Evolutionary conservation across 2,329 filamentous ascomycete species (phyloP).

Genomic region (Monosporascus sp.): DNA sequence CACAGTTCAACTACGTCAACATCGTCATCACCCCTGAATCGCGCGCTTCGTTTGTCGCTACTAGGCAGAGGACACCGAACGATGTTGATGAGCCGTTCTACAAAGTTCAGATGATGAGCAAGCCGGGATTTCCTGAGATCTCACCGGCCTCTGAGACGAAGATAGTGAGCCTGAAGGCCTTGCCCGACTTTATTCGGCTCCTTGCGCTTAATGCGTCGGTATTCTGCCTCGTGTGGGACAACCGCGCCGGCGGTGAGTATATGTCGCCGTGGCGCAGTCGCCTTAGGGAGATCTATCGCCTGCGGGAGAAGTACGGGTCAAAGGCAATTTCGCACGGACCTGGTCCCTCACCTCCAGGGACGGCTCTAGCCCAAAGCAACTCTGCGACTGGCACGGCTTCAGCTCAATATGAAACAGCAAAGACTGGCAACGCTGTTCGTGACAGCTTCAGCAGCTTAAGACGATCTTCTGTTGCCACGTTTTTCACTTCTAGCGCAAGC

Average conservation of each 20-base stretch:
- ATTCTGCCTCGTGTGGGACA: constrained; percentile 86
- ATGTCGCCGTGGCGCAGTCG: constrained; percentile 86
- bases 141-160: constrained; percentile 87
- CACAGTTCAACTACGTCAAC: constrained; percentile 93
- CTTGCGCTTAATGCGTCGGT: constrained; percentile 90
- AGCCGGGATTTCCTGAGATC: constrained; percentile 83
- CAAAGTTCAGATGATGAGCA: constrained; percentile 82
- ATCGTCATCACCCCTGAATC: constrained; percentile 92
- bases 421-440: constrained; percentile 45
- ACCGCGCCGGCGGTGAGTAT: constrained; percentile 71
- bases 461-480: constrained; percentile 60
- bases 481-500: constrained; percentile 49
- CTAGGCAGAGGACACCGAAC: constrained; percentile 28
- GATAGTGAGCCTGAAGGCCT: constrained; percentile 74
- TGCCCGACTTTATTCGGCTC: constrained; percentile 81
- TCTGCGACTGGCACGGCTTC: constrained; percentile 27
- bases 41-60: constrained; percentile 67
- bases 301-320: constrained; percentile 63
- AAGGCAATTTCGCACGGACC: constrained; percentile 27
- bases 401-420: constrained; percentile 26
- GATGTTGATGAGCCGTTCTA: constrained; percentile 59
- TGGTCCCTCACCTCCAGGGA: constrained; percentile 25
- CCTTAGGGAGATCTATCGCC: constrained; percentile 74
- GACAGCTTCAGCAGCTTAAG: constrained; percentile 58
- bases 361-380: constrained; percentile 26